phyloP scores from a whole-genome alignment of 1,139 yeast genomes.

The Blastobotrys arbuscula region DNA sequence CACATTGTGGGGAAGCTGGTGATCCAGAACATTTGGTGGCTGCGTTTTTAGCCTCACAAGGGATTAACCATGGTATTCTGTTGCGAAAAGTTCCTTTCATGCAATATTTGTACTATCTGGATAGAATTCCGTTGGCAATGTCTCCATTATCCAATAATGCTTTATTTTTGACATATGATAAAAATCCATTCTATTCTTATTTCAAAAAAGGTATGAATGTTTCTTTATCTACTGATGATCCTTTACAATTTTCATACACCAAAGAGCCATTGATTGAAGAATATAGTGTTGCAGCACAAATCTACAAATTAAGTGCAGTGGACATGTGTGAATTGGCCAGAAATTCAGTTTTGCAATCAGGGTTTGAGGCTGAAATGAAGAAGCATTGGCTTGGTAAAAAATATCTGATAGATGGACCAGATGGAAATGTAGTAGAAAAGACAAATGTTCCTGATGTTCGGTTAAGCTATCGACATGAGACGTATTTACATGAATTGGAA shows the following conservation, averaged over 20 bases:
- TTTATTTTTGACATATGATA: constrained; percentile 87
- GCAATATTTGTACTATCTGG: constrained; percentile 86
- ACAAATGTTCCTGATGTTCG: constrained; percentile 92
- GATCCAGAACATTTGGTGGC: constrained; percentile 95
- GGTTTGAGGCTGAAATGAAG: constrained; percentile 82
- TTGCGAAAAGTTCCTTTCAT: constrained; percentile 90
- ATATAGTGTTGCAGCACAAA: constrained; percentile 96
- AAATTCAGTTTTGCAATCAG: constrained; percentile 84
- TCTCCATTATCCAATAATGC: constrained; percentile 97
- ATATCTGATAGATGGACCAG: constrained; percentile 55
- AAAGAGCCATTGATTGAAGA: constrained; percentile 98
- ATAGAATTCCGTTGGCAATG: constrained; percentile 98
- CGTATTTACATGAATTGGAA: constrained; percentile 67
- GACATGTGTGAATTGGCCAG: constrained; percentile 92
- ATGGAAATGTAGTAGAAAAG: constrained; percentile 84
- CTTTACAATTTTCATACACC: constrained; percentile 89
- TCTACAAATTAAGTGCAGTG: constrained; percentile 85
- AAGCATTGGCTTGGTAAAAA: constrained; percentile 87
- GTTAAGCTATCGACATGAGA: constrained; percentile 73
- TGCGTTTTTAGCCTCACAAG: constrained; percentile 84
- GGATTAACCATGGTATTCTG: constrained; percentile 91
- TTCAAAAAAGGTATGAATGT: constrained; percentile 92
- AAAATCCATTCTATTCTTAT: constrained; percentile 84
- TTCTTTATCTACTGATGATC: constrained; percentile 91
- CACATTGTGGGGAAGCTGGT: constrained; percentile 99